Evolutionary conservation across 352 stramenopile genomes (phyloP), one percentile per base, ranked within the genome.

Genomic region (Phytophthora sansomeana): DNA sequence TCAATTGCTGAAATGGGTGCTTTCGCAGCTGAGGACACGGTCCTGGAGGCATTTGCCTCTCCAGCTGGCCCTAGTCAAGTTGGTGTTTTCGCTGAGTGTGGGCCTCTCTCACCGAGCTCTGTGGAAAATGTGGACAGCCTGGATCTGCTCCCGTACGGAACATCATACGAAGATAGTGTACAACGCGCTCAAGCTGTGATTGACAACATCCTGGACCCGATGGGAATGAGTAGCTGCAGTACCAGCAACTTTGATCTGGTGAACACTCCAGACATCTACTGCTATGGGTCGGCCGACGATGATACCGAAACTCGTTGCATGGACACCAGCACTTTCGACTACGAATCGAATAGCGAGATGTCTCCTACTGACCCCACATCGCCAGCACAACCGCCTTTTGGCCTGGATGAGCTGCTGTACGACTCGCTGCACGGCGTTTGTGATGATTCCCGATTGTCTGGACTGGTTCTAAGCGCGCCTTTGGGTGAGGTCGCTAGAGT

Each of bases 21-120:
- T 51, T 48, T 19, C 64, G 19, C 11, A 6, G 10, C 7, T 16
- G 32, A 61, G 16, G 51, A 56, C 17, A 19, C 47, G 10, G n/a
- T 30, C 19, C 16, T 13, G 35, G 19, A 17, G 32, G 4, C 50
- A 11, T 5, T 48, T 30, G 21, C 32, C n/a, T 3, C 35, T 58
- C 17, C 32, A 26, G 11, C 5, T 16, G 38, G 38, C 21, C 21
- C 21, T 24, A 24, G 21, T 24, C 21, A 24, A 24, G 21, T 24
- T 1, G 21, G 21, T 24, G 16, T 39, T 51, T 2, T 19, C 17
- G n/a, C 57, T 24, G 70, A 71, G n/a, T 29, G 30, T 6, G 68
- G 63, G 1, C 67, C 61, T 0, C 32, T 78, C 14, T 85, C 79
- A 0, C 79, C 79, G 1, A 68, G 82, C 36, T 63, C 58, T 1